Evolutionary conservation across 2,329 filamentous ascomycete species (phyloP).

Genomic region (Aspergillus fumigatus): DNA sequence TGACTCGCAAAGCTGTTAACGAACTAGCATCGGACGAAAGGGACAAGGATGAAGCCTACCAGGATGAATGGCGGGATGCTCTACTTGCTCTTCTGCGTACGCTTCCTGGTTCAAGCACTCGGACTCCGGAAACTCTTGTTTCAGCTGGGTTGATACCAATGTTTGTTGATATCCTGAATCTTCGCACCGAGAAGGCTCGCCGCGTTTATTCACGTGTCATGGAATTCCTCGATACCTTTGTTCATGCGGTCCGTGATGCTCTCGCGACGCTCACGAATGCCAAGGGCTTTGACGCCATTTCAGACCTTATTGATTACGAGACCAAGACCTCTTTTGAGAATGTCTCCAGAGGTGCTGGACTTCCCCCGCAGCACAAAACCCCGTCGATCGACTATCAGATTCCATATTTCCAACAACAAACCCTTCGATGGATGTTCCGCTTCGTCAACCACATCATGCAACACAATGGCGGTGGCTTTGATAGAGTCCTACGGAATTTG

Average conservation of each 20-base stretch:
- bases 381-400: slow-evolving; percentile 88
- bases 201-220: slow-evolving; percentile 79
- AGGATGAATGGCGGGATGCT: slow-evolving; percentile 85
- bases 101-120: slow-evolving; percentile 65
- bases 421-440: slow-evolving; percentile 88
- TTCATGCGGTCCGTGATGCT: slow-evolving; percentile 79
- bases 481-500: slow-evolving; percentile 83
- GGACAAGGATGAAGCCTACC: slow-evolving; percentile 56
- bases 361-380: slow-evolving; percentile 67
- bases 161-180: slow-evolving; percentile 78
- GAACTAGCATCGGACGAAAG: slow-evolving; percentile 65
- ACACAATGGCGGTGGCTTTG: slow-evolving; percentile 75
- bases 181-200: slow-evolving; percentile 76
- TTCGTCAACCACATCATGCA: slow-evolving; percentile 95
- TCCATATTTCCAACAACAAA: slow-evolving; percentile 88
- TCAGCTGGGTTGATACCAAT: slow-evolving; percentile 85
- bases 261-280: slow-evolving; percentile 78
- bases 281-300: slow-evolving; percentile 82
- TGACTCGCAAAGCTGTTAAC: slow-evolving; percentile 83
- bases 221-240: slow-evolving; percentile 80
- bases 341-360: slow-evolving; percentile 65
- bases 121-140: slow-evolving; percentile 78
- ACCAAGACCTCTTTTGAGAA: slow-evolving; percentile 65
- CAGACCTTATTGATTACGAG: slow-evolving; percentile 77
- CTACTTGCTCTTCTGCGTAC: slow-evolving; percentile 84